Evolutionary conservation across 257 asterid genomes (phyloP).

Genomic region (Petunia axillaris): DNA sequence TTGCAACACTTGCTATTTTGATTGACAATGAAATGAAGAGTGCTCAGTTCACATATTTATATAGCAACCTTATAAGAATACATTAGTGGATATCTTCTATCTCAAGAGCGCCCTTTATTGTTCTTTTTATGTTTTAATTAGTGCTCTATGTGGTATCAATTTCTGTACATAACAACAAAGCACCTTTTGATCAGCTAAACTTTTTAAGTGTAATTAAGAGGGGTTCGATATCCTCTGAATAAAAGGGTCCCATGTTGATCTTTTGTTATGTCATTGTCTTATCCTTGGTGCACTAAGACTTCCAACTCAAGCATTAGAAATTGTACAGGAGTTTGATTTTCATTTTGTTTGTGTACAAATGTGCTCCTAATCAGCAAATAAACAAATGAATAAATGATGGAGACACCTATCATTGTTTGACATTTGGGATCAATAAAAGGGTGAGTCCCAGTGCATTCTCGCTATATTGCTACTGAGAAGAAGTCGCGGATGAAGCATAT

Average conservation of each 20-base stretch:
- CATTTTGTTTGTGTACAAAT: neutral
- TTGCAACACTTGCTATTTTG: neutral
- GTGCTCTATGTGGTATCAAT: neutral
- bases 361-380: conserved; percentile 44
- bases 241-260: conserved; percentile 7
- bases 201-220: neutral
- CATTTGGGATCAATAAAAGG: conserved; percentile 56
- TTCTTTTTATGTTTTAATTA: neutral
- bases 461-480: conserved; percentile 2
- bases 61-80: neutral
- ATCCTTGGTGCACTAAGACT: conserved; percentile 10
- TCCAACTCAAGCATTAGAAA: conserved; percentile 11
- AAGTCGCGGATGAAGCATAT: too few species aligned
- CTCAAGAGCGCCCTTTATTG: neutral
- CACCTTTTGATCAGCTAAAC: neutral
- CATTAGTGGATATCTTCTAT: neutral
- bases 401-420: conserved; percentile 32
- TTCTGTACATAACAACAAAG: neutral
- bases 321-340: neutral
- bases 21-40: conserved; percentile 24
- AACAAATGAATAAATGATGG: conserved; percentile 34
- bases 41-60: conserved; percentile 13
- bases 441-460: conserved; percentile 31
- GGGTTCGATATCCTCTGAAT: neutral
- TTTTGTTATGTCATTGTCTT: conserved; percentile 26